phyloP scores from a whole-genome alignment of 352 stramenopile species.

The Globisporangium rhizosaccharum region DNA sequence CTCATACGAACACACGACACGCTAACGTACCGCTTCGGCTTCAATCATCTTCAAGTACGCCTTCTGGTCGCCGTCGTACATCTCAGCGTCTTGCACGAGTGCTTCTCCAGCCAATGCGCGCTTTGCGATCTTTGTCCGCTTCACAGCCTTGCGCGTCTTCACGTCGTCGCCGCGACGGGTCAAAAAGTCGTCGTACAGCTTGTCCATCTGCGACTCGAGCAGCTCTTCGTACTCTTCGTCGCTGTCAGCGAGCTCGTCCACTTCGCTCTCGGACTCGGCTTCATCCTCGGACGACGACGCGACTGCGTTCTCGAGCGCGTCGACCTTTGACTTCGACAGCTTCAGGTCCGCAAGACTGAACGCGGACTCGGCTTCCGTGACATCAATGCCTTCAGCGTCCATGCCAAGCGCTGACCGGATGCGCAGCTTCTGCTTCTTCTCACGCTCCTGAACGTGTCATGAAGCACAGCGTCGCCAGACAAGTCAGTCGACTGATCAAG shows the following conservation, averaged over 20 bases:
- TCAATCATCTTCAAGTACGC: constrained; percentile 87
- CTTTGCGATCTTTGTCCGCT: constrained; percentile 82
- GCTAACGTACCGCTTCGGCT: constrained; percentile 69
- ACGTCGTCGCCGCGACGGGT: constrained; percentile 68
- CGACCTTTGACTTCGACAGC: constrained; percentile 71
- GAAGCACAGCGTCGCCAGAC: neutral
- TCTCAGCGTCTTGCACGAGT: constrained; percentile 69
- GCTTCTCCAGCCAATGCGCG: constrained; percentile 75
- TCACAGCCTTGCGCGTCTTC: constrained; percentile 82
- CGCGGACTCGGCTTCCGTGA: constrained; percentile 71
- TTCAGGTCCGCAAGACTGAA: constrained; percentile 81
- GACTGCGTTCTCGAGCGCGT: constrained; percentile 67
- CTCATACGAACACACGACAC: constrained; percentile 9
- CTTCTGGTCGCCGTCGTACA: constrained; percentile 78
- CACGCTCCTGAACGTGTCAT: constrained; percentile 51
- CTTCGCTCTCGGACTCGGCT: constrained; percentile 22
- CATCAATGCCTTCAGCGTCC: constrained; percentile 78
- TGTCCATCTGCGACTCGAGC: constrained; percentile 81
- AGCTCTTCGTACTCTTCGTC: constrained; percentile 80
- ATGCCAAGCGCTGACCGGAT: constrained; percentile 78
- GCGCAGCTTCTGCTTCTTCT: constrained; percentile 82
- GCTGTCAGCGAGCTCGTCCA: constrained; percentile 46
- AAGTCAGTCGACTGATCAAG: constrained; percentile 6
- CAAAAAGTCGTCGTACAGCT: constrained; percentile 80
- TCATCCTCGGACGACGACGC: constrained; percentile 42